Percentiles rank a stretch among this genome's conserved stretches.
Conservation (phyloP, 805 yeast genomes). For the Kodamaea nitidulidarum region DNA sequence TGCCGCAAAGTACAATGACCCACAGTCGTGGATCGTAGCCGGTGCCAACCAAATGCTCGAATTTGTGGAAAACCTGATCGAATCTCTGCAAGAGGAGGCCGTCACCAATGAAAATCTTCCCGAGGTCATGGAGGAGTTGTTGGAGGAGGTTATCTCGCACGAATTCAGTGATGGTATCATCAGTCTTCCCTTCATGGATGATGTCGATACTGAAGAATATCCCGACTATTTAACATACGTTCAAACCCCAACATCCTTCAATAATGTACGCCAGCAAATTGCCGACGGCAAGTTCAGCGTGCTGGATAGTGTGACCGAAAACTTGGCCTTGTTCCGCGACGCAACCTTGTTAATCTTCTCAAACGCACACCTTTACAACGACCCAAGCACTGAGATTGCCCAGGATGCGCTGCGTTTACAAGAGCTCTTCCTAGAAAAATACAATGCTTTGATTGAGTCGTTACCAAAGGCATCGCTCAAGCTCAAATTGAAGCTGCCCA, state of each 20-base stretch:
- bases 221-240: conserved; percentile 81
- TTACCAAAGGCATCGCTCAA: conserved; percentile 20
- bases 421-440: conserved; percentile 46
- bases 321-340: conserved; percentile 53
- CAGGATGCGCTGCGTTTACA: conserved; percentile 65
- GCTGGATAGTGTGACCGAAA: conserved; percentile 3
- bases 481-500: conserved; percentile 24
- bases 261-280: conserved; percentile 50
- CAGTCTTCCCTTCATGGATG: conserved; percentile 70
- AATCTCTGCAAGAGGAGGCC: conserved; percentile 24
- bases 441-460: conserved; percentile 23
- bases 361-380: conserved; percentile 79
- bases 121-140: conserved; percentile 18
- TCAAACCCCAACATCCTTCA: conserved; percentile 69
- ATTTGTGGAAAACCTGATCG: conserved; percentile 50
- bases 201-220: conserved; percentile 63
- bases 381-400: conserved; percentile 65
- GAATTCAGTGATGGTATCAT: conserved; percentile 49
- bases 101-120: conserved; percentile 20
- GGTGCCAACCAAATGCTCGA: conserved; percentile 58
- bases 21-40: conserved; percentile 53
- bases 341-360: conserved; percentile 62
- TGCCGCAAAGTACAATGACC: conserved; percentile 39
- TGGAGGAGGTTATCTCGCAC: conserved; percentile 41
- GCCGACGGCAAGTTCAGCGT: conserved; percentile 5